These are phyloP conservation scores for Penicillium sp. DNA, from an alignment of 2,329 filamentous ascomycete genomes.

Conservation along the genomic window DNA sequence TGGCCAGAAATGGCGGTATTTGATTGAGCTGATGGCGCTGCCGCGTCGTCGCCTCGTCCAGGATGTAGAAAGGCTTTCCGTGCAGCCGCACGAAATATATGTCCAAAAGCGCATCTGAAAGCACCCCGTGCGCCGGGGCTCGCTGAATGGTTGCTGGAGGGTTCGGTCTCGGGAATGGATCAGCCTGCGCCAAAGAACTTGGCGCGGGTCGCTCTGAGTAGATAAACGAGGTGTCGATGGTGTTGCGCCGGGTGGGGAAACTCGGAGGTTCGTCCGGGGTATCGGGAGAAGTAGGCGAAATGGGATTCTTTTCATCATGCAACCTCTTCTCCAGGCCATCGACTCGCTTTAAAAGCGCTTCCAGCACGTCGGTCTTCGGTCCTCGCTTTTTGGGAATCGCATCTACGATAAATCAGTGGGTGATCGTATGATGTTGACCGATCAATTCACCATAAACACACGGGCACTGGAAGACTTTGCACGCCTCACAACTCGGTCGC, in stretches of 20 bases:
- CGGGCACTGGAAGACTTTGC: constrained; percentile 83
- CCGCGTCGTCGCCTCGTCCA: constrained; percentile 74
- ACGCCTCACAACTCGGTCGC: constrained; percentile 82
- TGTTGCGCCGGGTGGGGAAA: constrained; percentile 20
- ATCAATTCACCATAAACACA: constrained; percentile 76
- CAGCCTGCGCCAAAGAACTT: constrained; percentile 17
- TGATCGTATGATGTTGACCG: constrained; percentile 36
- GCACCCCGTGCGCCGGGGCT: constrained; percentile 38
- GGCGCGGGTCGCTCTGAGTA: constrained; percentile 16
- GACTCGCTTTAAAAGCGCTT: constrained; percentile 79
- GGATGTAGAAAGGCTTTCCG: constrained; percentile 77
- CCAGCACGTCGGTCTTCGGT: constrained; percentile 85
- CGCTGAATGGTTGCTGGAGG: constrained; percentile 15
- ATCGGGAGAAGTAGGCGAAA: constrained; percentile 46
- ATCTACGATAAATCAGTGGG: constrained; percentile 51
- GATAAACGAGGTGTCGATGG: constrained; percentile 21
- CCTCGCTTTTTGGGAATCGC: constrained; percentile 87
- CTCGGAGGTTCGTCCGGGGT: constrained; percentile 19
- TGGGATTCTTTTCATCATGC: constrained; percentile 63
- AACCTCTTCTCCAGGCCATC: constrained; percentile 81
- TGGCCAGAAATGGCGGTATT: constrained; percentile 54
- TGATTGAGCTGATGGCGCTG: constrained; percentile 71
- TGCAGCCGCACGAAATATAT: constrained; percentile 79
- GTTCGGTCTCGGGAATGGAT: constrained; percentile 15
- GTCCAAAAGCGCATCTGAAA: constrained; percentile 68